A percentile compares a stretch with the other conserved stretches of the same genome.
phyloP scores from a whole-genome alignment of 768 basidiomycete genomes.

The Xerocomellus chrysenteron region DNA sequence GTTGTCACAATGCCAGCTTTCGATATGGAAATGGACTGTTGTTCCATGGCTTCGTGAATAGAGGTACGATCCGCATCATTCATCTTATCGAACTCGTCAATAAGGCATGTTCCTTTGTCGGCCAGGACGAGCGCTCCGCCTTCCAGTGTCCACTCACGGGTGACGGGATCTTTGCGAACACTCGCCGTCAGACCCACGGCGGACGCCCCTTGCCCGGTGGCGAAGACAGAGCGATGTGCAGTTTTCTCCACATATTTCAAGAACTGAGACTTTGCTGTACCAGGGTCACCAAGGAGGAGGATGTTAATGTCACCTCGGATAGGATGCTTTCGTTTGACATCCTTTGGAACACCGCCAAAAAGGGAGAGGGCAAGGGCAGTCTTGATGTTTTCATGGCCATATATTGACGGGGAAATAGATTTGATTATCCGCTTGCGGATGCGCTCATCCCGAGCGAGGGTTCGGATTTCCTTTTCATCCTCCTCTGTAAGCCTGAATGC shows the following conservation, averaged over 20 bases:
- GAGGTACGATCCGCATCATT: slow-evolving; percentile 97
- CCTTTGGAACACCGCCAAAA: slow-evolving; percentile 92
- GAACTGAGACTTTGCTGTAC: slow-evolving; percentile 99
- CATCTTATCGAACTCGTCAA: slow-evolving; percentile 99
- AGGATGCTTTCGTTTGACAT: slow-evolving; percentile 94
- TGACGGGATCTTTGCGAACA: slow-evolving; percentile 97
- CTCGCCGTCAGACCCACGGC: slow-evolving; percentile 98
- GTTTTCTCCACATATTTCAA: slow-evolving; percentile 99
- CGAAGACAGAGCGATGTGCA: slow-evolving; percentile 94
- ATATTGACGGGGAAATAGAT: slow-evolving; percentile 98
- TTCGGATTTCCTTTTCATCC: slow-evolving; percentile 89
- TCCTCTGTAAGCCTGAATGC: slow-evolving; percentile 97
- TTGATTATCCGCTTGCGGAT: slow-evolving; percentile 98
- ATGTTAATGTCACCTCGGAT: slow-evolving; percentile 99
- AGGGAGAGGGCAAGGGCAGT: slow-evolving; percentile 94
- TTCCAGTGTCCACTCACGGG: slow-evolving; percentile 97
- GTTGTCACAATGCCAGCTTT: slow-evolving; percentile 99
- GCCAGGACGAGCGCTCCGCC: slow-evolving; percentile 98
- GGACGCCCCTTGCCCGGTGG: slow-evolving; percentile 96
- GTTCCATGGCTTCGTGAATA: slow-evolving; percentile 99
- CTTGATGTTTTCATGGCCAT: slow-evolving; percentile 99
- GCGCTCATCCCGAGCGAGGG: slow-evolving; percentile 85
- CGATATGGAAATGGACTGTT: slow-evolving; percentile 98
- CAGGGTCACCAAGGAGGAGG: slow-evolving; percentile 94
- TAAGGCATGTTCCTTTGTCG: slow-evolving; percentile 95